A percentile compares a stretch with the other conserved stretches of the same genome.
These are phyloP conservation scores for Paramecium octaurelia DNA, from an alignment of 73 alveolate species.

Conservation along the genomic window DNA sequence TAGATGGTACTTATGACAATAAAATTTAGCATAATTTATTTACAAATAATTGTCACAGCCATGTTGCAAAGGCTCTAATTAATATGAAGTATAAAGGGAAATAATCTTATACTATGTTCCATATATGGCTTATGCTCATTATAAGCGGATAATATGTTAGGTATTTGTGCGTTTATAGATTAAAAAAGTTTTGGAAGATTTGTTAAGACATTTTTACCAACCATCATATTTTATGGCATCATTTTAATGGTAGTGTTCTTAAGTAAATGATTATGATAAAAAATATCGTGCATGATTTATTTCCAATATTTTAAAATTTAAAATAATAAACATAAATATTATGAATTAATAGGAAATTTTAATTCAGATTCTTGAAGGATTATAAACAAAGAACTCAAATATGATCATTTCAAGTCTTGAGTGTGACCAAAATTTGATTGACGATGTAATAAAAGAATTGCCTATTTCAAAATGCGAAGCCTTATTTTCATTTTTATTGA, in stretches of 20 bases:
- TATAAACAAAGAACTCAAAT: not conserved
- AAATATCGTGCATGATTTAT: not conserved
- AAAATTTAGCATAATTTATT: conserved; percentile 51
- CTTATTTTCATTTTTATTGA: not conserved
- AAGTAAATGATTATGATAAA: not conserved
- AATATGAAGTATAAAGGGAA: conserved; percentile 63
- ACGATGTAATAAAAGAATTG: not conserved
- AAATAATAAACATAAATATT: not conserved
- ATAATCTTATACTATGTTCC: conserved; percentile 67
- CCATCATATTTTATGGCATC: not conserved
- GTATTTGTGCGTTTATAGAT: not conserved
- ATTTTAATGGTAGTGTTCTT: not conserved
- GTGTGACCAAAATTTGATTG: not conserved
- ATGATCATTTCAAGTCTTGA: not conserved
- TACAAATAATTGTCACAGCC: conserved; percentile 74
- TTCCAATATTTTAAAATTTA: not conserved
- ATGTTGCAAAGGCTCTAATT: conserved; percentile 70
- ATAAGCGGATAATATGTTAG: conserved; percentile 62
- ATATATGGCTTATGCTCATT: conserved; percentile 67
- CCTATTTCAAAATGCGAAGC: conserved; percentile 22
- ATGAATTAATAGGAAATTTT: conserved; percentile 12
- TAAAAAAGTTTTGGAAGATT: not conserved
- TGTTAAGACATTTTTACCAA: not conserved
- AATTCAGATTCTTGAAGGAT: conserved; percentile 6
- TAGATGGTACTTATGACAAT: not conserved